Base-by-base conservation (phyloP, 2,329 filamentous ascomycete species). In the Cytospora paraplurivora region DNA sequence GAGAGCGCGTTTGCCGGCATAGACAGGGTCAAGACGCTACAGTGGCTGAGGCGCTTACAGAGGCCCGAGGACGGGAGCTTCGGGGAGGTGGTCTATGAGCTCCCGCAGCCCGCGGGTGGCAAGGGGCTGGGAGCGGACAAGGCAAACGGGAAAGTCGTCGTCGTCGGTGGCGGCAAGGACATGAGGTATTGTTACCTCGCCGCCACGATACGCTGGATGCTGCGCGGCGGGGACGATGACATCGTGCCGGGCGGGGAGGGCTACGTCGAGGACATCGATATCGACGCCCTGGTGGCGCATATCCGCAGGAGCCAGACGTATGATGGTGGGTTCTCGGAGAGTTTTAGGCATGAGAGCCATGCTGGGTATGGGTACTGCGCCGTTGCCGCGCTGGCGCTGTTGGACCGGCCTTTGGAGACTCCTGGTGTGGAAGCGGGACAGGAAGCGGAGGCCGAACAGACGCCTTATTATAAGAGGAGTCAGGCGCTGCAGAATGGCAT, bases 321-420 rank as follows among this genome's bases (percentile, higher is more conserved):
- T 72, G 93, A 97, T 69, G 92, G 92, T 5, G 93, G 93, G 7
- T 87, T 96, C 67, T 88, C 88, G 3, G 92, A 96, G 73, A 87
- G 85, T 41, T 87, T 88, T 0, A 87, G 87, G 65, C 88, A 93
- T 65, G 93, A 97, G 77, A 89, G 92, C 38, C 93, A 97, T 72
- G 91, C 92, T 69, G 95, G 95, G 21, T 94, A 96, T 74, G 93
- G 92, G 11, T 97, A 93, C 79, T 97, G 93, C 75, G 93, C 89
- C 8, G 84, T 97, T 60, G 88, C 86, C 12, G 89, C 92, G 5
- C 79, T 98, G 6, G 85, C 86, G 1, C 85, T 97, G 56, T 81
- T 97, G n/a, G 85, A 86, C 65, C 85, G 87, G 12, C 81, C 89
- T 1, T 76, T 79, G 1, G 73, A 78, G 60, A 71, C 71, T 27